Conservation (phyloP, 2,329 filamentous ascomycete species). For the Fusarium sp. region DNA sequence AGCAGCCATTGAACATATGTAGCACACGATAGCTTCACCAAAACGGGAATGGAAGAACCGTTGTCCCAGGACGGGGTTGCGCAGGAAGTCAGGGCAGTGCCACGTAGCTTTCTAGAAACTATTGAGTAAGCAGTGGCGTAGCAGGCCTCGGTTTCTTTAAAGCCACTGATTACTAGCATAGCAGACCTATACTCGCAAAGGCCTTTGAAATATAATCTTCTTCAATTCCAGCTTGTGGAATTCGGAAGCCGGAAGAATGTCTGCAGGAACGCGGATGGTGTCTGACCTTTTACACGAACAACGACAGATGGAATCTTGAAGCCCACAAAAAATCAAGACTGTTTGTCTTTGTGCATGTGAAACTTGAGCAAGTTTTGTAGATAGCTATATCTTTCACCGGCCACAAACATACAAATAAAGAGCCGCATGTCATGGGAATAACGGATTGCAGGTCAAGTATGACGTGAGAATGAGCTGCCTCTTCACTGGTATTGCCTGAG, state of each 20-base stretch:
- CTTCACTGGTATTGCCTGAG: not conserved
- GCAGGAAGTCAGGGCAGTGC: no score
- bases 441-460: no score
- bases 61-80: no score
- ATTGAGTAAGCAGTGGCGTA: no score
- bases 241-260: constrained; percentile 18
- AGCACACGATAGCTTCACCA: no score
- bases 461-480: not conserved
- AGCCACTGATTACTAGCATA: no score
- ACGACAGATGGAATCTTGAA: not conserved
- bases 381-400: not conserved
- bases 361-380: not conserved
- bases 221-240: not conserved
- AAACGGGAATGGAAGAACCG: no score
- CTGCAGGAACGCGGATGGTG: not conserved
- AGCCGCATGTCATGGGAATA: no score
- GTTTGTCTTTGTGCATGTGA: not conserved
- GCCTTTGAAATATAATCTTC: not conserved
- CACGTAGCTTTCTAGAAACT: no score
- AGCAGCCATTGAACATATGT: no score
- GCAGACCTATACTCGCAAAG: no score
- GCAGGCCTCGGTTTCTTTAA: no score
- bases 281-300: not conserved
- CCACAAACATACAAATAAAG: not conserved
- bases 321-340: accelerated